phyloP scores from a whole-genome alignment of 1,139 yeast genomes.

The Suhomyces bribrorum region DNA sequence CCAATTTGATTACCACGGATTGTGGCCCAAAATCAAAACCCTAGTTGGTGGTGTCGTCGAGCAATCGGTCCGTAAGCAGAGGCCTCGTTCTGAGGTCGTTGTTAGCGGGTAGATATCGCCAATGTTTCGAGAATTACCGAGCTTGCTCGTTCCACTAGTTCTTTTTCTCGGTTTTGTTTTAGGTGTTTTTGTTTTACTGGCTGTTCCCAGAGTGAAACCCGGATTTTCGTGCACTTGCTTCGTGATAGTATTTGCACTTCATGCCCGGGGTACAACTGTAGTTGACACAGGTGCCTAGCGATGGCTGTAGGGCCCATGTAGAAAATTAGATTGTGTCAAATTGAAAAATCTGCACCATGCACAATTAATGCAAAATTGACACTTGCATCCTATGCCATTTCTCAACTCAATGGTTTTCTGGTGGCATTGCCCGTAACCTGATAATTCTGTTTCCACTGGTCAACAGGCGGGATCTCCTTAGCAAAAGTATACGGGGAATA shows the following conservation, averaged over 20 bases:
- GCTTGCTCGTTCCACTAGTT: conserved; percentile 4
- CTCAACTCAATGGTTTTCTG: too few relatives aligned
- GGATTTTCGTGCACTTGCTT: conserved; percentile 51
- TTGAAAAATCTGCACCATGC: too few relatives aligned
- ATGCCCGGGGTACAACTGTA: conserved; percentile 50
- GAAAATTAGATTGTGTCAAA: neutral
- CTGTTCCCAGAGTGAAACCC: conserved; percentile 48
- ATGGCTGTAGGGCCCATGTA: neutral
- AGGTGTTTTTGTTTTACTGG: conserved; percentile 30
- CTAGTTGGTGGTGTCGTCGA: conserved; percentile 21
- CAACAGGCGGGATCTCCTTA: too few relatives aligned
- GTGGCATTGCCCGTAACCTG: too few relatives aligned
- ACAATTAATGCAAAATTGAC: too few relatives aligned
- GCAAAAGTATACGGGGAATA: too few relatives aligned
- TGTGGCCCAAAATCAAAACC: conserved; percentile 35
- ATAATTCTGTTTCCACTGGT: too few relatives aligned
- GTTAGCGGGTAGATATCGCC: conserved; percentile 13
- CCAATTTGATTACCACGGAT: conserved; percentile 51
- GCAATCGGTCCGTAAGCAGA: conserved; percentile 6
- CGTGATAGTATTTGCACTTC: conserved; percentile 49
- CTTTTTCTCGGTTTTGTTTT: conserved; percentile 19
- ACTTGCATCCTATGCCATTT: too few relatives aligned
- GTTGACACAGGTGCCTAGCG: neutral
- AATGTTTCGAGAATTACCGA: conserved; percentile 11
- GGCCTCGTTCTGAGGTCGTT: conserved; percentile 25